Conservation (phyloP, 2,329 filamentous ascomycete genomes). For the Pseudopithomyces maydicus region DNA sequence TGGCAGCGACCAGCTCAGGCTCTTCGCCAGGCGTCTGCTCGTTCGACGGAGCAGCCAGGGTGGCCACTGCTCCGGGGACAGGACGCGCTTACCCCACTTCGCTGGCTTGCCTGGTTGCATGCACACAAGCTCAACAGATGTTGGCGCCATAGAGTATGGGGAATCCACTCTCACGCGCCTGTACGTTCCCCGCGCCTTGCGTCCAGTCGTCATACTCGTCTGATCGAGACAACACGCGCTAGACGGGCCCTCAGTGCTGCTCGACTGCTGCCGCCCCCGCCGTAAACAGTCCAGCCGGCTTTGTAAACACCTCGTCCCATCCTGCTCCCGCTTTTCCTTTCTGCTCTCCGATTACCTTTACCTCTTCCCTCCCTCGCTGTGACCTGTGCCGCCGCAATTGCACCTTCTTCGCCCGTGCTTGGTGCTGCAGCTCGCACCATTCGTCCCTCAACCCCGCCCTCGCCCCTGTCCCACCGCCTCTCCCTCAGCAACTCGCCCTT, state of each 20-base stretch:
- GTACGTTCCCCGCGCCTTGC: neutral
- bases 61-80: neutral
- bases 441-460: slow-evolving; percentile 33
- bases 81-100: slow-evolving; percentile 3
- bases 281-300: neutral
- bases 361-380: neutral
- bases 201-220: slow-evolving; percentile 16
- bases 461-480: slow-evolving; percentile 28
- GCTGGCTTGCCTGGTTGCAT: slow-evolving; percentile 8
- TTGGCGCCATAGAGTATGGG: slow-evolving; percentile 1
- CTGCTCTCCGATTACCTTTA: neutral
- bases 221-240: slow-evolving; percentile 7
- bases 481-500: slow-evolving; percentile 29
- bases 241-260: neutral
- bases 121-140: slow-evolving; percentile 18
- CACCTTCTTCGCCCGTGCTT: slow-evolving; percentile 7
- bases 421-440: slow-evolving; percentile 11
- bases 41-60: neutral
- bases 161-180: slow-evolving; percentile 6
- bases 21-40: neutral
- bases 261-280: neutral
- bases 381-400: slow-evolving; percentile 4
- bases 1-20: neutral
- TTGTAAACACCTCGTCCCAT: neutral
- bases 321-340: neutral